Base-by-base conservation (phyloP, 2,329 filamentous ascomycete species). In the Calonectria hawksworthii region DNA sequence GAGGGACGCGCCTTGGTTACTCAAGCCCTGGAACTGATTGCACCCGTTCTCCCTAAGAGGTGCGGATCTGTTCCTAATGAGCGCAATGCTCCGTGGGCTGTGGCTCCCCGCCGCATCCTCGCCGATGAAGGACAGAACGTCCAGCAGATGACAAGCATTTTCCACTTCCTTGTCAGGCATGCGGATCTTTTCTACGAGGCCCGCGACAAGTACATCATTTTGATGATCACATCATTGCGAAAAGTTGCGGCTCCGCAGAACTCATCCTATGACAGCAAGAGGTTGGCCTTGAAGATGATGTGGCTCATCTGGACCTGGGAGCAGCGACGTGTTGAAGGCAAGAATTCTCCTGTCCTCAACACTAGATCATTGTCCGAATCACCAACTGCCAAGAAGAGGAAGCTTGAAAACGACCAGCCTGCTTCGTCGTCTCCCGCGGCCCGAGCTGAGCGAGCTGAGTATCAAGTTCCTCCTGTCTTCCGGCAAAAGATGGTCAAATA, bases 91-190 rank as follows among this genome's bases (percentile, higher is more conserved):
- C 89, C 96, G 14, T 99, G 96, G 97, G 95, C 96, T 10, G 93
- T 95, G 77, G 95, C 96, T 77, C 96, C 97, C 36, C 92, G 96
- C 52, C 95, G 96, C 69, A 98, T 99, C 34, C 87, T 99, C 28
- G 93, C 95, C 4, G 98, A 99, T 83, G 97, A 99, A 84, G 96
- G 95, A 32, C 95, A 97, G 76, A 99, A 99, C 80, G 90, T 96
- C 61, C 96, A 98, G 84, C 97, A 99, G 86, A 94, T 99, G 87
- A 98, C 96, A 68, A 97, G 94, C 86, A 99, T 99, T 80, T 99
- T 98, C 88, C 94, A 98, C 81, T 99, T 99, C 86, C 89, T 99
- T 41, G 96, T 98, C 44, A 92, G 95, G 72, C 96, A 99, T 83
- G 94, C 96, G 0, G 94, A 97, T 81, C 88, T 99, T 6, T 99